Percentiles rank a stretch among this genome's conserved stretches.
Evolutionary conservation across 495 filamentous ascomycete genomes (phyloP).

Genomic region (Aspergillus mulundensis): DNA sequence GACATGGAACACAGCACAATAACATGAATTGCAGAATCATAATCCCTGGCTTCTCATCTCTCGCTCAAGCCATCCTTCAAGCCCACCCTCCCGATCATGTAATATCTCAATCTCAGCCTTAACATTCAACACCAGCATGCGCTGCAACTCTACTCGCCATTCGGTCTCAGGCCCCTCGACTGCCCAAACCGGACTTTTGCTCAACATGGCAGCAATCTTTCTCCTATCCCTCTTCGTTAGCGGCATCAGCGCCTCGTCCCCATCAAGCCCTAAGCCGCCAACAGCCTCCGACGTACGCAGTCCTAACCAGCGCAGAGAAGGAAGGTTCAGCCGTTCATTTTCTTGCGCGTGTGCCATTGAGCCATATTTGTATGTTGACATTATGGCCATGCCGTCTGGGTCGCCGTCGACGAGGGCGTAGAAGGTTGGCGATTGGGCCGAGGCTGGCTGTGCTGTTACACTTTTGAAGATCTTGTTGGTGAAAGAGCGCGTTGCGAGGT

Average conservation of each 20-base stretch:
- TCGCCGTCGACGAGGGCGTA: constrained; percentile 79
- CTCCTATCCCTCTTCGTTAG: constrained; percentile 64
- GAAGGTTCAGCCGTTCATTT: constrained; percentile 52
- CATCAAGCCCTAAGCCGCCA: constrained; percentile 15
- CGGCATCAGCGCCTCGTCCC: constrained; percentile 41
- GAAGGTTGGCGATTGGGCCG: constrained; percentile 41
- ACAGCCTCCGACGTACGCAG: constrained; percentile 59
- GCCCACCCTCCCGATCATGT: constrained; percentile 37
- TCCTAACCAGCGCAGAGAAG: constrained; percentile 69
- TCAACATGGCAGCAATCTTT: constrained; percentile 64
- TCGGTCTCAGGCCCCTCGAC: constrained; percentile 47
- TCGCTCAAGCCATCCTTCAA: constrained; percentile 1
- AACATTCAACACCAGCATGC: constrained; percentile 79
- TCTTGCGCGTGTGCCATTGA: constrained; percentile 71
- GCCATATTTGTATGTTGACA: constrained; percentile 85
- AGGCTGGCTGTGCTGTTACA: constrained; percentile 12
- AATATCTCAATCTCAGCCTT: constrained; percentile 91
- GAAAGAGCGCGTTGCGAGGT: constrained; percentile 75
- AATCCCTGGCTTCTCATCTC: constrained; percentile 18
- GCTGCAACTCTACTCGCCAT: constrained; percentile 67
- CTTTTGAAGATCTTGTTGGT: constrained; percentile 30
- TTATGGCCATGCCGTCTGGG: constrained; percentile 79
- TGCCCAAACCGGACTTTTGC: constrained; percentile 43
- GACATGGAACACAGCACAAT: neutral
- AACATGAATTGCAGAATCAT: neutral